Percentiles rank a stretch among this genome's conserved stretches.
phyloP scores from a whole-genome alignment of 2,329 filamentous ascomycete genomes.

The Ophioceras dolichostomum region DNA sequence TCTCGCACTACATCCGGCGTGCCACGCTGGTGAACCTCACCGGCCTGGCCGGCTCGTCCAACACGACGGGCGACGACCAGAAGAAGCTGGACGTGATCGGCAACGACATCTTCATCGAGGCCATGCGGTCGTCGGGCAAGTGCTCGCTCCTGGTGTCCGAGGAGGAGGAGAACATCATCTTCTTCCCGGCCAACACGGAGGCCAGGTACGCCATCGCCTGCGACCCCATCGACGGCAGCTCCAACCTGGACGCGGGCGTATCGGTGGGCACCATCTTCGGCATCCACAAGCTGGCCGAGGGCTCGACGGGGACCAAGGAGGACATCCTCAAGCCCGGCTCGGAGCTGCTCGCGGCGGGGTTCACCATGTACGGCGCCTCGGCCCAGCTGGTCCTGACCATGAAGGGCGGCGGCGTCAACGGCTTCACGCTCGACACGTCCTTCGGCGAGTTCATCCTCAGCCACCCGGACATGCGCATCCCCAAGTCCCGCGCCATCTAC shows the following conservation, averaged over 20 bases:
- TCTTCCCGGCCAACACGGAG: constrained; percentile 27
- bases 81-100: constrained; percentile 99
- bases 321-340: constrained; percentile 84
- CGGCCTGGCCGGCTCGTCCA: constrained; percentile 86
- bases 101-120: constrained; percentile 93
- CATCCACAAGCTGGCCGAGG: constrained; percentile 79
- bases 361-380: constrained; percentile 99
- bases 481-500: constrained; percentile 75
- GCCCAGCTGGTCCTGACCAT: constrained; percentile 95
- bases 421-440: constrained; percentile 93
- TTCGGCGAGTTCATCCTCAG: constrained; percentile 98
- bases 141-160: constrained; percentile 92
- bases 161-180: constrained; percentile 88
- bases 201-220: constrained; percentile 84
- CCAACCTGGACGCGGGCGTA: constrained; percentile 94
- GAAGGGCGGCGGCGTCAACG: constrained; percentile 84
- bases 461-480: constrained; percentile 87
- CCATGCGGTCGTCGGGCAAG: constrained; percentile 87
- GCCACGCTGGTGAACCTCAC: constrained; percentile 92
- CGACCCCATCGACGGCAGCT: constrained; percentile 95
- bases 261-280: constrained; percentile 97
- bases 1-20: constrained; percentile 97
- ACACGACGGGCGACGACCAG: constrained; percentile 93
- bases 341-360: constrained; percentile 87
- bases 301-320: constrained; percentile 61